Percentiles rank a stretch among this genome's conserved stretches.
Evolutionary conservation across 2,329 filamentous ascomycete species (phyloP).

Genomic region (Fusarium dimerum): DNA sequence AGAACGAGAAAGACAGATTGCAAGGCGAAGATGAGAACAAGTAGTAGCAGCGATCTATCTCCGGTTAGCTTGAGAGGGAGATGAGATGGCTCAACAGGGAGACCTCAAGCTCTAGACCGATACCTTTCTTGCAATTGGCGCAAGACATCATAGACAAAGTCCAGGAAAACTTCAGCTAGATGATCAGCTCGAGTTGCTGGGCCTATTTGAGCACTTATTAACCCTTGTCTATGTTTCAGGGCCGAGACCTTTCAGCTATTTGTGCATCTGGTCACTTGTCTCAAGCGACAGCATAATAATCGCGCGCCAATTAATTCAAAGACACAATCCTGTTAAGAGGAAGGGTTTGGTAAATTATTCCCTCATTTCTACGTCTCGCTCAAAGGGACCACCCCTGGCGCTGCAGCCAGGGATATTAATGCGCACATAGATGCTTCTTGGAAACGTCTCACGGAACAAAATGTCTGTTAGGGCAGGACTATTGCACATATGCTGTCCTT

Average conservation of each 20-base stretch:
- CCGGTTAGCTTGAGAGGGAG: no score
- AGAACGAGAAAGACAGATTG: neutral
- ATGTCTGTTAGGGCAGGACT: no score
- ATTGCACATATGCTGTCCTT: no score
- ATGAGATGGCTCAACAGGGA: neutral
- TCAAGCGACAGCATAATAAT: neutral
- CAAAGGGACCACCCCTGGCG: neutral
- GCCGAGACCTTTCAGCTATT: neutral
- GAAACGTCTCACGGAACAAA: no score
- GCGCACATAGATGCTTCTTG: no score
- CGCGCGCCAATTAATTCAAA: neutral
- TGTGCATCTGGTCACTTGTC: neutral
- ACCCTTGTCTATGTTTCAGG: neutral
- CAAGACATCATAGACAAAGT: neutral
- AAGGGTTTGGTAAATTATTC: neutral
- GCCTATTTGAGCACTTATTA: neutral
- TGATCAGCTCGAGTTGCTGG: neutral
- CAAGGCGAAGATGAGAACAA: no score
- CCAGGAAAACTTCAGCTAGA: neutral
- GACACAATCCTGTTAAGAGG: neutral
- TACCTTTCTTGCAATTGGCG: neutral
- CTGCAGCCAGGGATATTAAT: neutral
- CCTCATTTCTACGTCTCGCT: neutral
- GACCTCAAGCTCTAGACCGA: neutral
- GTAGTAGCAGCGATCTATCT: no score